Base-by-base conservation (phyloP, 306 rosid genomes). In the Begonia peltatifolia region DNA sequence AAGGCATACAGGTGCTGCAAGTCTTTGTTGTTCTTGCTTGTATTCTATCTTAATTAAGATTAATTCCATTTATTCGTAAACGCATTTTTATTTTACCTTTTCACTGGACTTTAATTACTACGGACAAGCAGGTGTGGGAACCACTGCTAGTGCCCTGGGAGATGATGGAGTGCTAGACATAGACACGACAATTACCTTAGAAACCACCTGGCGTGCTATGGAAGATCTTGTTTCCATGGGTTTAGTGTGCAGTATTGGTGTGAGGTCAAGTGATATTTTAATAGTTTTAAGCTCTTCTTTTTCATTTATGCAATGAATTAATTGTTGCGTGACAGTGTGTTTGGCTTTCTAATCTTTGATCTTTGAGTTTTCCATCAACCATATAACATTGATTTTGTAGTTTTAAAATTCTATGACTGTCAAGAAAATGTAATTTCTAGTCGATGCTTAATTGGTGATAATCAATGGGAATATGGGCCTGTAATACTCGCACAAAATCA, bases 141-240 rank as follows among this genome's bases (percentile, higher is more conserved):
- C 83, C 15, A 80, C 95, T 56, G 79, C 62, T 57, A 85, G 97
- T 78, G 80, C 87, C 61, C 65, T 85, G 63, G 92, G 71, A 71
- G 90, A 76, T 50, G 94, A 89, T 65, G 95, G 94, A 43, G 70
- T 85, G 44, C 69, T 85, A 70, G 97, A 85, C 53, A 85, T 89
- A 55, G 97, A 89, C 62, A 85, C 95, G 20, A 85, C 64, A 55
- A 55, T 85, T 63, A 72, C 97, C 47, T 59, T 89, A 64, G 97
- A 89, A 71, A 78, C 94, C 61, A 85, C 97, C 47, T 89, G 95
- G 97, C 95, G 58, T 69, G 81, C 84, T 1, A 83, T 83, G 97
- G 97, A 90, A 73, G 80, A 80, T 36, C 79, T 90, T 64, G 94
- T 85, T 56, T 85, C 92, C 35, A 17, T 38, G 43, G 95, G 97